phyloP scores from a whole-genome alignment of 148 eudicot species.

The Spergularia marina region DNA sequence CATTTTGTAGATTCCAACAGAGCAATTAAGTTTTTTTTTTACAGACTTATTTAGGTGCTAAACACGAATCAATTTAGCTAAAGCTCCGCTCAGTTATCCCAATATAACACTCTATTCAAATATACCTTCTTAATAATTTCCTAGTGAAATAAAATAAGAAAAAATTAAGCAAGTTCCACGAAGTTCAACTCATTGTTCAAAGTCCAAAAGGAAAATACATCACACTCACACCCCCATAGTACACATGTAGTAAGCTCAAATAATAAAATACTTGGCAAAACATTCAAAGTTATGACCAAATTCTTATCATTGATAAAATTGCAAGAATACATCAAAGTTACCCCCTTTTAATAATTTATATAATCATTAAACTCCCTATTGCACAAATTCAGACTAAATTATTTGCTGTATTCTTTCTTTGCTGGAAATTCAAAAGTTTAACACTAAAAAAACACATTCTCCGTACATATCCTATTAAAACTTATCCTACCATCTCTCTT shows the following conservation, averaged over 20 bases:
- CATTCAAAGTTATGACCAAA: constrained; percentile 5
- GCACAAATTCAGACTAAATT: not conserved
- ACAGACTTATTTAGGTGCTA: no score
- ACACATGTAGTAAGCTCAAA: not conserved
- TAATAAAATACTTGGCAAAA: not conserved
- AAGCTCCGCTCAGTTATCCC: no score
- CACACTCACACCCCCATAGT: not conserved
- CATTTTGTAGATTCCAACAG: no score
- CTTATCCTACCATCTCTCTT: not conserved
- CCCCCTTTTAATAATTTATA: no score
- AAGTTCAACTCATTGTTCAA: not conserved
- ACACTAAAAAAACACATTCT: not conserved
- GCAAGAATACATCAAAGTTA: no score
- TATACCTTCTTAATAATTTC: no score
- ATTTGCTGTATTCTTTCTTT: constrained; percentile 4
- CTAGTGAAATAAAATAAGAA: no score
- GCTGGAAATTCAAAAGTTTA: constrained; percentile 3
- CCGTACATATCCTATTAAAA: not conserved
- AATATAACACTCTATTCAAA: no score
- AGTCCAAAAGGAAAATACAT: not conserved
- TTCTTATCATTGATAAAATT: no score
- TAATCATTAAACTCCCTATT: not conserved
- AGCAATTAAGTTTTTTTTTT: no score
- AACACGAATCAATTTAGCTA: no score
- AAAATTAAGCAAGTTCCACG: not conserved